A percentile compares a stretch with the other conserved stretches of the same genome.
Evolutionary conservation across 495 filamentous ascomycete genomes (phyloP).

Genomic region (Clavariopsis aquatica): DNA sequence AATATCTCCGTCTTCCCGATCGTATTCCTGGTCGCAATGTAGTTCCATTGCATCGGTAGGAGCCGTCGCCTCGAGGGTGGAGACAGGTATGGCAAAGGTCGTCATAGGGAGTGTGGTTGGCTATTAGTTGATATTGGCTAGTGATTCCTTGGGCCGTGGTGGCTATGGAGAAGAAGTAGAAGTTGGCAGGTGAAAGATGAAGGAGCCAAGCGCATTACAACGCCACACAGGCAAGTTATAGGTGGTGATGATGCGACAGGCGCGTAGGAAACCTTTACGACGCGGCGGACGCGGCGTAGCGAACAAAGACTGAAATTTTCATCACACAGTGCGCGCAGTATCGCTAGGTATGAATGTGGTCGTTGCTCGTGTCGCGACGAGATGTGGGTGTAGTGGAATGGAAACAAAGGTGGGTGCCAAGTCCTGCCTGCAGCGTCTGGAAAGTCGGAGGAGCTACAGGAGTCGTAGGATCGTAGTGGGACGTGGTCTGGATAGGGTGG

Average conservation of each 20-base stretch:
- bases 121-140: neutral
- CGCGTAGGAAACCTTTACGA: neutral
- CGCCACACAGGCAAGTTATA: neutral
- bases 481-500: neutral
- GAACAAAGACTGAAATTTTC: neutral
- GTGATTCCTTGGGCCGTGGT: neutral
- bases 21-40: neutral
- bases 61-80: neutral
- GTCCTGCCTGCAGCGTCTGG: neutral
- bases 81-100: neutral
- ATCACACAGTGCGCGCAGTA: neutral
- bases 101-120: neutral
- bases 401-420: neutral
- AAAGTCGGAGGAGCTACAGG: neutral
- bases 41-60: slow-evolving; percentile 14
- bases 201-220: neutral
- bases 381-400: neutral
- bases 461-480: neutral
- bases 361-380: neutral
- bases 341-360: neutral
- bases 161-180: neutral
- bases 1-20: slow-evolving; percentile 1
- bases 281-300: neutral
- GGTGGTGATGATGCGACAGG: neutral
- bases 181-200: neutral